Conservation (phyloP, 2,329 filamentous ascomycete species). For the Teratosphaeria nubilosa region DNA sequence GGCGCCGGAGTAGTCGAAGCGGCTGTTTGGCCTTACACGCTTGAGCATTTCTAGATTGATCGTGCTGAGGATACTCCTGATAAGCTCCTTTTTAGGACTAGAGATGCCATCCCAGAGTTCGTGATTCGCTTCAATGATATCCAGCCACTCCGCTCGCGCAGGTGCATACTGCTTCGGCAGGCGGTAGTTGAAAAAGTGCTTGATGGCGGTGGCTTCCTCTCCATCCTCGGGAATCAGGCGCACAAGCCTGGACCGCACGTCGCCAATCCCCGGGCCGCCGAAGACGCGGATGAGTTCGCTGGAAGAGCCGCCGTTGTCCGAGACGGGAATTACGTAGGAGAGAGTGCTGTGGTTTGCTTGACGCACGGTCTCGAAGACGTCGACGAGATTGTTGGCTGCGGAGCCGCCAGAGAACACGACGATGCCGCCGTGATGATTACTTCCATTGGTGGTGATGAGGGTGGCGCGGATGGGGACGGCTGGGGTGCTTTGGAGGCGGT, state of each 20-base stretch:
- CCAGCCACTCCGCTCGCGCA: constrained; percentile 73
- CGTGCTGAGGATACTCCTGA: constrained; percentile 40
- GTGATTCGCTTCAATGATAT: constrained; percentile 77
- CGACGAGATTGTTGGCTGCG: constrained; percentile 87
- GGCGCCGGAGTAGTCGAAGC: constrained; percentile 41
- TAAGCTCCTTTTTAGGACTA: constrained; percentile 41
- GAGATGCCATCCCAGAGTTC: constrained; percentile 55
- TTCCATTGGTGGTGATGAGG: constrained; percentile 14
- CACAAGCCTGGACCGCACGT: constrained; percentile 64
- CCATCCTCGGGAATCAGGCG: constrained; percentile 67
- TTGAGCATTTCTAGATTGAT: constrained; percentile 42
- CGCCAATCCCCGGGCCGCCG: constrained; percentile 81
- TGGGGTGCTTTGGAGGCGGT: background rate
- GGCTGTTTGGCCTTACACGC: constrained; percentile 34
- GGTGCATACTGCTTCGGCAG: constrained; percentile 51
- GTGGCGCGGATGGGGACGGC: background rate
- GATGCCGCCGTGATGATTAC: constrained; percentile 41
- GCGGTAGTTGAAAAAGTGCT: constrained; percentile 77
- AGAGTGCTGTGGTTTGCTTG: constrained; percentile 57
- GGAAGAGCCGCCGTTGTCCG: constrained; percentile 89
- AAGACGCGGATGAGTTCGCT: constrained; percentile 91
- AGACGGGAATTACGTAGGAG: constrained; percentile 87
- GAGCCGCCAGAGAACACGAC: constrained; percentile 88
- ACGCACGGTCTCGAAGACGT: constrained; percentile 61
- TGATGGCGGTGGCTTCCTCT: constrained; percentile 62